A percentile compares a stretch with the other conserved stretches of the same genome.
Conservation (phyloP, 1,284 basidiomycete genomes). For the Cystobasidium slooffiae region DNA sequence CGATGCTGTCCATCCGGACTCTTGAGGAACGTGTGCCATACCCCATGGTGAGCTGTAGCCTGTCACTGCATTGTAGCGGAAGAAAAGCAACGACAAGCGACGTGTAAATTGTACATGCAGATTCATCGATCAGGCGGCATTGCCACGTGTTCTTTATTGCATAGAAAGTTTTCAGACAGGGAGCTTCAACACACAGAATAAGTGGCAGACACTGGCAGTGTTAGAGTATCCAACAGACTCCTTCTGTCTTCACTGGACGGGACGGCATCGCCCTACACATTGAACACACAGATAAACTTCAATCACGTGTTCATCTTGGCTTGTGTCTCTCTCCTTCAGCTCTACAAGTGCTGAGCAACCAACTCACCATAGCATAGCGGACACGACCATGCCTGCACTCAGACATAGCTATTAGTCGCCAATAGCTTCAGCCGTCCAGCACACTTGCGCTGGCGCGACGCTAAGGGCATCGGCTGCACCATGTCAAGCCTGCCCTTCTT, state of each 20-base stretch:
- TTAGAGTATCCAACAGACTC: too few relatives aligned
- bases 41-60: slow-evolving; percentile 12
- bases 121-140: too few relatives aligned
- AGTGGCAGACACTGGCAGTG: too few relatives aligned
- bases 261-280: too few relatives aligned
- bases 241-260: too few relatives aligned
- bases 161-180: not conserved
- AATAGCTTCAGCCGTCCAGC: not conserved
- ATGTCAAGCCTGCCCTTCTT: slow-evolving; percentile 39
- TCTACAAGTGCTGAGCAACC: too few relatives aligned
- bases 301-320: not conserved
- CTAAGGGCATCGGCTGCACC: not conserved
- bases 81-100: not conserved
- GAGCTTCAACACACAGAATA: not conserved
- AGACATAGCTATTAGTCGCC: too few relatives aligned
- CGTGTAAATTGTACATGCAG: not conserved
- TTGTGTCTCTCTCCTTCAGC: too few relatives aligned
- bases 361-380: too few relatives aligned
- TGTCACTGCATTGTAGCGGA: not conserved
- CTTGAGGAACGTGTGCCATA: slow-evolving; percentile 50
- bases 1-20: slow-evolving; percentile 70
- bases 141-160: not conserved
- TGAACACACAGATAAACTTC: not conserved
- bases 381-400: too few relatives aligned
- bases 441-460: not conserved